phyloP scores from a whole-genome alignment of 139 green algal species.

The Chlorella sorokiniana region DNA sequence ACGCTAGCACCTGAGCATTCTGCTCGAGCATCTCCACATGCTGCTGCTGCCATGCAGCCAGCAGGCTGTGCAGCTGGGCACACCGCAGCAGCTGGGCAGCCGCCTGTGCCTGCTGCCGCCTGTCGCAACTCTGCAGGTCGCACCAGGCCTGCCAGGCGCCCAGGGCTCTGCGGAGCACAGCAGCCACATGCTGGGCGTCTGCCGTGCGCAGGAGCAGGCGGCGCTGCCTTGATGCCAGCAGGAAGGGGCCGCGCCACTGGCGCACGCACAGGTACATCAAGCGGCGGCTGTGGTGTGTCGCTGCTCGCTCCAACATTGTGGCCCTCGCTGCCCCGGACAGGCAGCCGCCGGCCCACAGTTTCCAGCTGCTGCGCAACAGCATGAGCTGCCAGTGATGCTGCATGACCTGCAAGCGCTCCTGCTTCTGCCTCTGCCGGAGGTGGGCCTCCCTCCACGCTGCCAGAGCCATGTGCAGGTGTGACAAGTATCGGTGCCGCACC shows the following conservation, averaged over 20 bases:
- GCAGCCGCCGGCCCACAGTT: background rate
- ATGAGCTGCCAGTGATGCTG: no score
- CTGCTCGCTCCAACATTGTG: background rate
- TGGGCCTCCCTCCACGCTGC: background rate
- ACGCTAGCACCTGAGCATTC: background rate
- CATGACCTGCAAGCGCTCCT: background rate
- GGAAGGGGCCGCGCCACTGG: background rate
- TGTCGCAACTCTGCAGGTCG: background rate
- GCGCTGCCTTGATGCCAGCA: background rate
- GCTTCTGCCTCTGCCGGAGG: background rate
- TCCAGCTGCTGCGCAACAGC: background rate
- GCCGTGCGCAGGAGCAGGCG: background rate
- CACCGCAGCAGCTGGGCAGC: background rate
- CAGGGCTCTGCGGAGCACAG: background rate
- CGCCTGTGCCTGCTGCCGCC: background rate
- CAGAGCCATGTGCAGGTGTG: background rate
- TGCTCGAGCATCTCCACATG: no score
- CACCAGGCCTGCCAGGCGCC: background rate
- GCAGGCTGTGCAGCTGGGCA: background rate
- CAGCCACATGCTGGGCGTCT: background rate
- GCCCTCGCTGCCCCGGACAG: background rate
- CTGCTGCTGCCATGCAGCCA: background rate
- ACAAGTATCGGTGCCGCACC: constrained; percentile 3
- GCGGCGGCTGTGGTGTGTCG: background rate
- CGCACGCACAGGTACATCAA: background rate